These are phyloP conservation scores for Annulohypoxylon moriforme DNA, from an alignment of 495 filamentous ascomycete genomes.

Conservation along the genomic window DNA sequence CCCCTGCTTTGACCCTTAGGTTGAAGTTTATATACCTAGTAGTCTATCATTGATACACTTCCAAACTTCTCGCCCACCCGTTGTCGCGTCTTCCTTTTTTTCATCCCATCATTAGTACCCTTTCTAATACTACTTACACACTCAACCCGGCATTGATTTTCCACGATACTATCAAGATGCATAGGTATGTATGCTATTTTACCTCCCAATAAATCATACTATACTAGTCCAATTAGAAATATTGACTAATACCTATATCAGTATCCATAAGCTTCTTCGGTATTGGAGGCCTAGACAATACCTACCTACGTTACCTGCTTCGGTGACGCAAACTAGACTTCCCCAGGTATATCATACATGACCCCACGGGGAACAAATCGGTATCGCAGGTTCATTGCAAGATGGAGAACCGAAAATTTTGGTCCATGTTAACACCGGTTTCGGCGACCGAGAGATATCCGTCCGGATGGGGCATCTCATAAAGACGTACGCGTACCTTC, in stretches of 20 bases:
- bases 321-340: constrained; percentile 29
- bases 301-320: constrained; percentile 6
- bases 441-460: constrained; percentile 8
- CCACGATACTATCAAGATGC: background rate
- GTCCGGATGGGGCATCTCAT: background rate
- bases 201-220: background rate
- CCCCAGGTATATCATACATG: constrained; percentile 32
- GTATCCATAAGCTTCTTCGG: constrained; percentile 20
- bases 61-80: background rate
- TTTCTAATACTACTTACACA: background rate
- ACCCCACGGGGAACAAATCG: constrained; percentile 31
- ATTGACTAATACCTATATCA: background rate
- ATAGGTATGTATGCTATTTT: background rate
- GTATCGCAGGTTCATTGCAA: background rate
- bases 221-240: background rate
- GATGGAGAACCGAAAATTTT: background rate
- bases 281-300: constrained; percentile 7
- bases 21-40: background rate
- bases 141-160: no score
- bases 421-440: background rate
- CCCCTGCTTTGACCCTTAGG: background rate
- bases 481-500: background rate
- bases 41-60: background rate
- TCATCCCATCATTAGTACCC: background rate
- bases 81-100: background rate